Evolutionary conservation across 2,329 filamentous ascomycete genomes (phyloP).

Genomic region (Microcera coccophila): DNA sequence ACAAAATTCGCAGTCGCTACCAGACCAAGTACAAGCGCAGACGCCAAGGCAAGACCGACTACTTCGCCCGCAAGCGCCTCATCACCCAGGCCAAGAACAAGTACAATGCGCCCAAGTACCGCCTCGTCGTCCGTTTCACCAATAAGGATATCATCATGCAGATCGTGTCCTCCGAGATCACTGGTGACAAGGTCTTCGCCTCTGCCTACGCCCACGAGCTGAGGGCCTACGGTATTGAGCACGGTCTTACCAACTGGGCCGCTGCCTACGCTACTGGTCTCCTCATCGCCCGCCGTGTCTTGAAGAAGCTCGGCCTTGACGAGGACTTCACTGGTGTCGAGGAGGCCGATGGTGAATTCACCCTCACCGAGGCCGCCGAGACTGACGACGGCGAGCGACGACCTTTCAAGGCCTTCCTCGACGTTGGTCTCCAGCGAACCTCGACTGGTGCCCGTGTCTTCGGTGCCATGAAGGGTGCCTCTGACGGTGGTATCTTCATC

Average conservation of each 20-base stretch:
- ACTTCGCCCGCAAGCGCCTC: constrained; percentile 99
- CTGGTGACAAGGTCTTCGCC: constrained; percentile 93
- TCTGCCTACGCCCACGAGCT: constrained; percentile 97
- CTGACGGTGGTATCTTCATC: constrained; percentile 92
- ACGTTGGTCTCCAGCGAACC: constrained; percentile 95
- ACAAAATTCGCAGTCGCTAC: constrained; percentile 67
- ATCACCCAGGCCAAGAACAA: constrained; percentile 99
- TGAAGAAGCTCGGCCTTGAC: constrained; percentile 95
- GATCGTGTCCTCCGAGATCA: constrained; percentile 94
- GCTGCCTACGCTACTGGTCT: constrained; percentile 96
- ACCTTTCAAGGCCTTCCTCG: constrained; percentile 98
- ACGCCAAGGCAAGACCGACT: constrained; percentile 96
- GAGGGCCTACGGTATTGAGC: constrained; percentile 92
- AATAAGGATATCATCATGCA: constrained; percentile 99
- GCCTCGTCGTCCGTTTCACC: constrained; percentile 98
- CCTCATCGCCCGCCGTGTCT: constrained; percentile 90
- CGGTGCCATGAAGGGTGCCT: constrained; percentile 99
- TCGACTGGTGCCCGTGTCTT: constrained; percentile 99
- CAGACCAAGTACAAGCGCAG: constrained; percentile 99
- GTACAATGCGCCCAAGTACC: constrained; percentile 99
- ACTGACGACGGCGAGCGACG: constrained; percentile 87
- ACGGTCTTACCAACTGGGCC: constrained; percentile 99
- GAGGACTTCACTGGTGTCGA: constrained; percentile 93
- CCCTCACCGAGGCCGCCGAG: constrained; percentile 90
- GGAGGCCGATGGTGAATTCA: constrained; percentile 95